A percentile compares a stretch with the other conserved stretches of the same genome.
Evolutionary conservation across 2,329 filamentous ascomycete species (phyloP).

Genomic region (Mariannaea elegans): DNA sequence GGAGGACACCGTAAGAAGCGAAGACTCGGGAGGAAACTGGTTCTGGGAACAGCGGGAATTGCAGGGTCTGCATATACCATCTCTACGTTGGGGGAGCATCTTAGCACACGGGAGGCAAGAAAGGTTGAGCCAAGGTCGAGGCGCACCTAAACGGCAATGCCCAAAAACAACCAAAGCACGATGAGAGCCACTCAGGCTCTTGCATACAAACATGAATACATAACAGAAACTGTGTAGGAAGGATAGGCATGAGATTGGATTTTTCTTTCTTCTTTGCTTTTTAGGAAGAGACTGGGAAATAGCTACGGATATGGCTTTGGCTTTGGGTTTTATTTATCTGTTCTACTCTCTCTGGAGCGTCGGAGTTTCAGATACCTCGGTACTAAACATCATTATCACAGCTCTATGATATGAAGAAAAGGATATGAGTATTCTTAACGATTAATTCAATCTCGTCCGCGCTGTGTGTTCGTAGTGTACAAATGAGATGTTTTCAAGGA

Average conservation of each 20-base stretch:
- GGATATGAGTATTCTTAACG: neutral
- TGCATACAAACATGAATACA: no score
- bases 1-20: conserved; percentile 49
- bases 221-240: neutral
- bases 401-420: neutral
- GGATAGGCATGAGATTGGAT: neutral
- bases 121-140: conserved; percentile 50
- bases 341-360: neutral
- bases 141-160: conserved; percentile 38
- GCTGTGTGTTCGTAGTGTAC: neutral
- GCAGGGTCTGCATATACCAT: conserved; percentile 66
- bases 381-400: neutral
- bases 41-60: conserved; percentile 63
- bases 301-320: neutral
- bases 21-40: conserved; percentile 56
- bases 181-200: no score
- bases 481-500: no score
- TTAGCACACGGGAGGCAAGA: conserved; percentile 55
- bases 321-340: neutral
- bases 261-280: neutral
- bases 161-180: neutral
- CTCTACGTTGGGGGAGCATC: conserved; percentile 67
- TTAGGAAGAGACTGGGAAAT: neutral
- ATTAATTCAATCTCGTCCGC: neutral
- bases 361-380: neutral